phyloP scores from a whole-genome alignment of 2,329 filamentous ascomycete genomes.

The Chaetothyriales sp. region DNA sequence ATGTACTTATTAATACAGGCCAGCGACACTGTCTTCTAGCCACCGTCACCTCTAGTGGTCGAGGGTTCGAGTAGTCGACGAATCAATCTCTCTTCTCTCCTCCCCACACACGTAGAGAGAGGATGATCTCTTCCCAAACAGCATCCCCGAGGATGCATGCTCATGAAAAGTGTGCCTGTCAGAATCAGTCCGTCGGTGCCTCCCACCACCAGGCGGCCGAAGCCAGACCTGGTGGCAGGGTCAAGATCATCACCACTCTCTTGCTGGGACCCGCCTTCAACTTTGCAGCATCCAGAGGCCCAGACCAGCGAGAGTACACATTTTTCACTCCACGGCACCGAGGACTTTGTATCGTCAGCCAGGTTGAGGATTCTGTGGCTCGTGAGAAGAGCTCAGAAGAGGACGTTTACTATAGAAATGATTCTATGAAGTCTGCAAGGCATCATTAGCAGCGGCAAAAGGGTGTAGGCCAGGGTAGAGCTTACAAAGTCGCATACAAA shows the following conservation, averaged over 20 bases:
- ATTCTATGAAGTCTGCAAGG: conserved; percentile 52
- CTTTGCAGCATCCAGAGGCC: conserved; percentile 11
- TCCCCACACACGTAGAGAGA: too few relatives aligned
- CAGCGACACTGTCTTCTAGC: too few relatives aligned
- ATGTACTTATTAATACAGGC: background rate
- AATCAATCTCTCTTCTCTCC: too few relatives aligned
- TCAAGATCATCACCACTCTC: conserved; percentile 92
- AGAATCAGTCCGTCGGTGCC: conserved; percentile 20
- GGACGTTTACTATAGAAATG: conserved; percentile 97
- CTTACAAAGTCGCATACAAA: conserved; percentile 33
- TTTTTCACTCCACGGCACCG: conserved; percentile 78
- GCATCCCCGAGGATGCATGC: conserved; percentile 13
- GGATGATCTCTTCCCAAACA: conserved; percentile 15
- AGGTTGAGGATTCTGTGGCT: conserved; percentile 88
- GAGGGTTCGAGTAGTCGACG: too few relatives aligned
- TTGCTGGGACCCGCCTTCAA: conserved; percentile 30
- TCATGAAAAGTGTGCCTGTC: conserved; percentile 20
- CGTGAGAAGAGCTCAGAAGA: conserved; percentile 80
- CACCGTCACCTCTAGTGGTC: too few relatives aligned
- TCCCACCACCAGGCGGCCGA: conserved; percentile 18
- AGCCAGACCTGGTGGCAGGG: conserved; percentile 34
- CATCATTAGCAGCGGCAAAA: conserved; percentile 9
- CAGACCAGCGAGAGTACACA: conserved; percentile 37
- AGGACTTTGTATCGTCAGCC: conserved; percentile 85
- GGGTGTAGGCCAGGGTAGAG: conserved; percentile 20